phyloP scores from a whole-genome alignment of 805 yeast species.

The Metschnikowia colocasiae region DNA sequence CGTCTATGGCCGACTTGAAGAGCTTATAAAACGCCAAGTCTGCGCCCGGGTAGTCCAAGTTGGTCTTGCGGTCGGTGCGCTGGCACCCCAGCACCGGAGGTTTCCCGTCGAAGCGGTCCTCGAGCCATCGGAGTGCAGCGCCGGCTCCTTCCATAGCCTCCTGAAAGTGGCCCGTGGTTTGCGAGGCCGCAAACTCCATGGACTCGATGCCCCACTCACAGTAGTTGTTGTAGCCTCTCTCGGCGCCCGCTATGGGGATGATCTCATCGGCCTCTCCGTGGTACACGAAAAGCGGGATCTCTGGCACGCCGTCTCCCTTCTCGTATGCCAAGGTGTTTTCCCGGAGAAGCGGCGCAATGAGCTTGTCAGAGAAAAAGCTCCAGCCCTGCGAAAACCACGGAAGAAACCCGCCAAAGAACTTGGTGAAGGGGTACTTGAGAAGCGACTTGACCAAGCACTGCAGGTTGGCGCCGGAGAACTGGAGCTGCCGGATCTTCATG shows the following conservation, averaged over 20 bases:
- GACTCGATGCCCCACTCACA: slow-evolving; percentile 28
- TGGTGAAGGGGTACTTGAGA: not conserved
- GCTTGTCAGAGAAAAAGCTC: not conserved
- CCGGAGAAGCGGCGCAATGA: not conserved
- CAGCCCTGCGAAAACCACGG: not conserved
- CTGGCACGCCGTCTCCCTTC: slow-evolving; percentile 16
- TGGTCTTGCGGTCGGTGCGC: slow-evolving; percentile 10
- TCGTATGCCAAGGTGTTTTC: slow-evolving; percentile 8
- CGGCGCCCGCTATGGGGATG: slow-evolving; percentile 20
- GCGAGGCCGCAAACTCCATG: slow-evolving; percentile 26
- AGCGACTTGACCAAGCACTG: not conserved
- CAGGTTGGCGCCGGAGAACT: not conserved
- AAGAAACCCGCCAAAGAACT: not conserved
- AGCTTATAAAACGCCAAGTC: slow-evolving; percentile 5
- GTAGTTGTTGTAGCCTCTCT: slow-evolving; percentile 25
- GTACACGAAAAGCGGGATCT: slow-evolving; percentile 24
- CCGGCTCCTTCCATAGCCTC: slow-evolving; percentile 17
- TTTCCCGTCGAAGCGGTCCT: slow-evolving; percentile 11
- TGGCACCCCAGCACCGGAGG: slow-evolving; percentile 11
- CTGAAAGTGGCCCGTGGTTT: slow-evolving; percentile 24
- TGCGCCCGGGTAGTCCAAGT: slow-evolving; percentile 13
- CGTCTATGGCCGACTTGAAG: not conserved
- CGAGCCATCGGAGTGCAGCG: slow-evolving; percentile 15
- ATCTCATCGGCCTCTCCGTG: slow-evolving; percentile 23
- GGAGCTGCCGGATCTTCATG: not conserved